Evolutionary conservation across 2,329 filamentous ascomycete genomes (phyloP), one percentile per base, ranked within the genome.

Genomic region (Parasarocladium wereldwijsianum): DNA sequence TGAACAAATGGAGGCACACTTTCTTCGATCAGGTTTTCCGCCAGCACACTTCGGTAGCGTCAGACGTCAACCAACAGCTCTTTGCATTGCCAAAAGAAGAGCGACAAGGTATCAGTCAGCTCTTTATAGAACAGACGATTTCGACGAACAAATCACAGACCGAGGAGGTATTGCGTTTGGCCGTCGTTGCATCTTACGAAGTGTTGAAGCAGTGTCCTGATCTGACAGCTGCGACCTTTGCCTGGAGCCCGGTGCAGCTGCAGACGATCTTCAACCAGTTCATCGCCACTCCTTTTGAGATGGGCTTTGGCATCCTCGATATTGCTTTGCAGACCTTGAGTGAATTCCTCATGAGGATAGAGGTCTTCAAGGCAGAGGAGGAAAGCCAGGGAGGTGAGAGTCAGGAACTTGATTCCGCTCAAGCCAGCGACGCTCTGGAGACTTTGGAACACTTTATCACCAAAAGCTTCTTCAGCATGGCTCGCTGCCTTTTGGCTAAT

Each of bases 21-120:
- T 59, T 76, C 18, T 71, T 75, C 38, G 58, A 62, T 32, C 64
- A 70, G 34, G 57, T 71, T 14, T 47, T 73, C 23, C 56, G 65
- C 6, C 69, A 77, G 36, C 73, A 70, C 40, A 54, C 64, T 31
- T 67, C 62, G 3, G 65, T 65, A 3, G 64, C 63, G 7, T 51
- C 57, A 2, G 68, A 73, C 31, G 63, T 73, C 36, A 58, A 70
- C 30, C 60, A 65, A 36, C 69, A 74, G 40, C 54, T 69, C 17
- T 38, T 55, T n/a, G 52, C 52, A 9, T 49, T 74, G 40, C 55
- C 64, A 3, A 60, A 55, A 32, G 57, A 64, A 31, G 50, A 50
- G 22, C 62, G 33, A 54, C 29, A 51, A 45, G 12, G 46, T 1
- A 49, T 70, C 22, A 57, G 51, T 32, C 48, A 55, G 8, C 56